Evolutionary conservation across 2,329 filamentous ascomycete species (phyloP).

Genomic region (Botrytis deweyae): DNA sequence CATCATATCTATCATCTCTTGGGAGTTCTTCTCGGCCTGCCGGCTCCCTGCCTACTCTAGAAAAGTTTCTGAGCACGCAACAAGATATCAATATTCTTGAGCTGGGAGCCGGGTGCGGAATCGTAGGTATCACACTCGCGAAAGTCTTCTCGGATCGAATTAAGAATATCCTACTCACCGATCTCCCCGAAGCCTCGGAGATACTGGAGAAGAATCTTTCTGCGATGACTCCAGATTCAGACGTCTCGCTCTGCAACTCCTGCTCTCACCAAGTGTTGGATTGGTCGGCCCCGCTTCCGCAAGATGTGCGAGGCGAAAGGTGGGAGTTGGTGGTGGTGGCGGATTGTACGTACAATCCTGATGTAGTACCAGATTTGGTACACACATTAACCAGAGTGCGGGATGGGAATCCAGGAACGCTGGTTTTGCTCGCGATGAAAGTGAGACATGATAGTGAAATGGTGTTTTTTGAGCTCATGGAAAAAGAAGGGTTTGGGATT

Average conservation of each 20-base stretch:
- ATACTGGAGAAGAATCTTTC: slow-evolving; percentile 54
- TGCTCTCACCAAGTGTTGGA: slow-evolving; percentile 53
- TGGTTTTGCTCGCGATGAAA: slow-evolving; percentile 63
- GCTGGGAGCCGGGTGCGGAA: slow-evolving; percentile 66
- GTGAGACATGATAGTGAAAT: slow-evolving; percentile 64
- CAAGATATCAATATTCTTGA: slow-evolving; percentile 55
- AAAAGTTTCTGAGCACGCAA: slow-evolving; percentile 25
- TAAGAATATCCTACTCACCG: slow-evolving; percentile 57
- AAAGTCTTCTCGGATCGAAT: slow-evolving; percentile 28
- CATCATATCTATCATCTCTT: slow-evolving; percentile 38
- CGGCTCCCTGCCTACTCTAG: slow-evolving; percentile 13
- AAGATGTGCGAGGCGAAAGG: slow-evolving; percentile 35
- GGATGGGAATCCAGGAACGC: slow-evolving; percentile 14
- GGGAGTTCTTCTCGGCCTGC: not conserved
- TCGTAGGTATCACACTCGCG: slow-evolving; percentile 64
- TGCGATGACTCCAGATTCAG: not conserved
- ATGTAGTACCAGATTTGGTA: slow-evolving; percentile 64
- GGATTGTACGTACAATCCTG: slow-evolving; percentile 73
- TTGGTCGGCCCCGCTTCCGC: slow-evolving; percentile 55
- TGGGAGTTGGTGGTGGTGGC: slow-evolving; percentile 64
- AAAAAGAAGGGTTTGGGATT: slow-evolving; percentile 31
- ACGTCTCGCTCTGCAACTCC: not conserved
- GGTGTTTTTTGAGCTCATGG: slow-evolving; percentile 64
- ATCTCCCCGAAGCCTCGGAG: slow-evolving; percentile 62
- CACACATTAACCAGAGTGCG: slow-evolving; percentile 48